These are phyloP conservation scores for Cryptosporidium andersoni DNA, from an alignment of 169 alveolate species.

Conservation along the genomic window DNA sequence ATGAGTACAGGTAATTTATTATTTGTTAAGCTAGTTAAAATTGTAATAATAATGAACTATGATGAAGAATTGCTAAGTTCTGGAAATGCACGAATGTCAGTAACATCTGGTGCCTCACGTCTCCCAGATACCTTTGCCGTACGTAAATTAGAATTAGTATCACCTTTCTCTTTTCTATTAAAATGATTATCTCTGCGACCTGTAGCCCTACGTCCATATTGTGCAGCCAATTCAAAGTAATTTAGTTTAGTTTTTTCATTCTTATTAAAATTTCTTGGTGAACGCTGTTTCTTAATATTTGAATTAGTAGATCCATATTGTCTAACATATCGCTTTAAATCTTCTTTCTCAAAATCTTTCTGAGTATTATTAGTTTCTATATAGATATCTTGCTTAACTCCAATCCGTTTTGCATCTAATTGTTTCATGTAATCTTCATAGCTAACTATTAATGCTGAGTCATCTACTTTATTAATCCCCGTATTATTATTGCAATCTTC, in stretches of 20 bases:
- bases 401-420: conserved; percentile 33
- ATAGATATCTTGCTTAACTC: background rate
- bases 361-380: conserved; percentile 37
- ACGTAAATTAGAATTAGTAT: background rate
- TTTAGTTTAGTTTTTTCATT: conserved; percentile 33
- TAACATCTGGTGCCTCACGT: conserved; percentile 70
- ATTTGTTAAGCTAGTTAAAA: background rate
- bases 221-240: conserved; percentile 49
- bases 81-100: conserved; percentile 65
- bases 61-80: conserved; percentile 8
- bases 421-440: conserved; percentile 56
- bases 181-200: conserved; percentile 3
- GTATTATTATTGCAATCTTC: background rate
- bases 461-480: too few species aligned
- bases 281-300: conserved; percentile 14
- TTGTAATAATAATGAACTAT: too few species aligned
- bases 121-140: conserved; percentile 7
- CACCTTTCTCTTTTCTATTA: conserved; percentile 13
- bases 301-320: conserved; percentile 1
- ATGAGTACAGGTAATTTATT: background rate
- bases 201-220: conserved; percentile 22
- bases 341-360: conserved; percentile 57
- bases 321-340: conserved; percentile 32
- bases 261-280: conserved; percentile 1
- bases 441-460: background rate